phyloP scores from a whole-genome alignment of 768 basidiomycete genomes.

The Hericium coralloides region DNA sequence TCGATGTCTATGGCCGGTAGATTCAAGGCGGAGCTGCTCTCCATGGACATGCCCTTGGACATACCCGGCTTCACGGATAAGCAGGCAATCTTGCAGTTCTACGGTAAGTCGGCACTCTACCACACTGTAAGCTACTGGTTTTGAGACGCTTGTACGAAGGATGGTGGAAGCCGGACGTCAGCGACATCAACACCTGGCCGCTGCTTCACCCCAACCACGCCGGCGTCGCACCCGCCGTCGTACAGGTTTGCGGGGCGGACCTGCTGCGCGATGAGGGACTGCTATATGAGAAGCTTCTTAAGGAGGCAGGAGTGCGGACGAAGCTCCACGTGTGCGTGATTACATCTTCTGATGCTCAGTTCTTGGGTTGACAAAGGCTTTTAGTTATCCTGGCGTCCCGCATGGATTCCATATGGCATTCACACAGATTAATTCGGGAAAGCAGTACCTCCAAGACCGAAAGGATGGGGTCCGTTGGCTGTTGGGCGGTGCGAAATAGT shows the following conservation, averaged over 20 bases:
- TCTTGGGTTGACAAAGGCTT: background rate
- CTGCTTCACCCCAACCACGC: background rate
- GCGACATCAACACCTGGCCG: too few relatives aligned
- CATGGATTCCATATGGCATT: background rate
- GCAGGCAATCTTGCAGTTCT: background rate
- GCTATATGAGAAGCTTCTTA: background rate
- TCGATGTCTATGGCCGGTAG: background rate
- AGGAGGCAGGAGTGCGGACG: background rate
- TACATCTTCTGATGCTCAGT: background rate
- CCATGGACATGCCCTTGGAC: background rate
- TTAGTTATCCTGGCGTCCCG: conserved; percentile 5
- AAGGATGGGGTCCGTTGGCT: background rate
- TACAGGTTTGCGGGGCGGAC: background rate
- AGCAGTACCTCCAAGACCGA: background rate
- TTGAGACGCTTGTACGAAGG: too few relatives aligned
- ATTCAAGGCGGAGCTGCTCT: background rate
- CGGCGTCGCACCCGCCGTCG: background rate
- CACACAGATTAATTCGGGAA: background rate
- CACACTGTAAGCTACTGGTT: too few relatives aligned
- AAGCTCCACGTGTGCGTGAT: background rate
- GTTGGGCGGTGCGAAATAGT: background rate
- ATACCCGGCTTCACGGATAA: background rate
- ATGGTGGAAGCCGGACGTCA: too few relatives aligned
- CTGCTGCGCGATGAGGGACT: background rate
- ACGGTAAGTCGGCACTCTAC: too few relatives aligned